These are phyloP conservation scores for Ascocoryne sarcoides DNA, from an alignment of 2,329 filamentous ascomycete genomes.

Conservation along the genomic window DNA sequence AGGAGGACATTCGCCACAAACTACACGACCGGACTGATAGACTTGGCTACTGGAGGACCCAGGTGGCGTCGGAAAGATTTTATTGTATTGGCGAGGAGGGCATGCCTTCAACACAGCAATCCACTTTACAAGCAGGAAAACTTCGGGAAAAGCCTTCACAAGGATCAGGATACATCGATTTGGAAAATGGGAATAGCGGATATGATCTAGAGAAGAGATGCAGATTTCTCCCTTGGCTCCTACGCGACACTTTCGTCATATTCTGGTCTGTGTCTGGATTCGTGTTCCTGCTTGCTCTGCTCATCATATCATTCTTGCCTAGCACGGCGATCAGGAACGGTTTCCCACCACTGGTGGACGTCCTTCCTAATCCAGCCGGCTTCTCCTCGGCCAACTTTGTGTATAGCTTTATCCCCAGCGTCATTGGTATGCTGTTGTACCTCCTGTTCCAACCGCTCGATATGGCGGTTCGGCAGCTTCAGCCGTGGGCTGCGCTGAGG, in stretches of 20 bases:
- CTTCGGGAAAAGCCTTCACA: slow-evolving; percentile 33
- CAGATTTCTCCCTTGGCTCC: slow-evolving; percentile 68
- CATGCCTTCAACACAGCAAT: slow-evolving; percentile 36
- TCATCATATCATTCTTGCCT: slow-evolving; percentile 72
- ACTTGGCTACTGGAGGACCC: slow-evolving; percentile 79
- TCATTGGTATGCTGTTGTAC: slow-evolving; percentile 59
- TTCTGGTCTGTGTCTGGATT: slow-evolving; percentile 53
- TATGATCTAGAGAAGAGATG: slow-evolving; percentile 39
- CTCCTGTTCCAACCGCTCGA: slow-evolving; percentile 60
- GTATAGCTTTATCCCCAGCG: slow-evolving; percentile 66
- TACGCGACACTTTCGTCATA: slow-evolving; percentile 58
- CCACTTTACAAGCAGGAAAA: slow-evolving; percentile 39
- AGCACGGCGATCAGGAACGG: slow-evolving; percentile 56
- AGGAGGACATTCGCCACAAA: slow-evolving; percentile 43
- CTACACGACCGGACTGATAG: slow-evolving; percentile 54
- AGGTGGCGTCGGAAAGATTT: slow-evolving; percentile 57
- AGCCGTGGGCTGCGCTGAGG: slow-evolving; percentile 59
- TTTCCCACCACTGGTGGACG: slow-evolving; percentile 60
- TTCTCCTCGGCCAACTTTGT: slow-evolving; percentile 86
- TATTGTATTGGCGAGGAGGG: slow-evolving; percentile 68
- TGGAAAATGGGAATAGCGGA: slow-evolving; percentile 17
- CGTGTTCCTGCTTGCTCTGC: slow-evolving; percentile 57
- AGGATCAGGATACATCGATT: slow-evolving; percentile 2
- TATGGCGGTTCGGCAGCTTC: slow-evolving; percentile 53
- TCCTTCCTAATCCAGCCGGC: slow-evolving; percentile 49